These are phyloP conservation scores for Plantago coronopus DNA, from an alignment of 305 asterid species.

Conservation along the genomic window DNA sequence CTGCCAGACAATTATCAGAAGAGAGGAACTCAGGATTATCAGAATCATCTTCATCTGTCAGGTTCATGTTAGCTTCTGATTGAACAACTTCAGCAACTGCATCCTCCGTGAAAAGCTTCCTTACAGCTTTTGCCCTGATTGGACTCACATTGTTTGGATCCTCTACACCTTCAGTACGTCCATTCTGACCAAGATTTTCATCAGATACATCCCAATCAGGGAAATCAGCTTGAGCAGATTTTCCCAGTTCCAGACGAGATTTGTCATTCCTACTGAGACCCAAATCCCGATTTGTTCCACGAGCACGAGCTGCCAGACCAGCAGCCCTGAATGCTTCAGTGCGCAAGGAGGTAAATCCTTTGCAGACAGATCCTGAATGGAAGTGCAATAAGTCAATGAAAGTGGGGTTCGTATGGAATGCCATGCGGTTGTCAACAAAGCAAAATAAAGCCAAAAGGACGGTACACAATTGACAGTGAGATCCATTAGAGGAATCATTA, in stretches of 20 bases:
- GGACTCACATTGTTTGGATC: constrained; percentile 27
- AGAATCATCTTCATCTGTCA: constrained; percentile 28
- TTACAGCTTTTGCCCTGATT: constrained; percentile 46
- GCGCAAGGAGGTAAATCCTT: constrained; percentile 65
- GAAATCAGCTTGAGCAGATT: constrained; percentile 7
- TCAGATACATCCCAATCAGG: not conserved
- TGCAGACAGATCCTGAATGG: constrained; percentile 45
- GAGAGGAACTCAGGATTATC: constrained; percentile 31
- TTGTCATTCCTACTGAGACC: constrained; percentile 29
- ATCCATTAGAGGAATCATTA: constrained; percentile 19
- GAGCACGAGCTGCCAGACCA: constrained; percentile 65
- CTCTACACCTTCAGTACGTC: constrained; percentile 26
- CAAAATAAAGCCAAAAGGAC: constrained; percentile 10
- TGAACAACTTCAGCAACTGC: constrained; percentile 27
- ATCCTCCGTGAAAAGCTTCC: constrained; percentile 76
- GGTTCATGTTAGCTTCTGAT: constrained; percentile 34
- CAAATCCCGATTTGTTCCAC: constrained; percentile 31
- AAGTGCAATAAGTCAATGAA: constrained; percentile 15
- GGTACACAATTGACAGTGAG: constrained; percentile 4
- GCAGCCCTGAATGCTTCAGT: constrained; percentile 70
- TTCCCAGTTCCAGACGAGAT: constrained; percentile 32
- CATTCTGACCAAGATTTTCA: not conserved
- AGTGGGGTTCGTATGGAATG: constrained; percentile 13
- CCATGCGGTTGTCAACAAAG: constrained; percentile 9
- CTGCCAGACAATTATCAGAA: constrained; percentile 47